Evolutionary conservation across 306 rosid genomes (phyloP).

Genomic region (Cotoneaster glaucophyllus): DNA sequence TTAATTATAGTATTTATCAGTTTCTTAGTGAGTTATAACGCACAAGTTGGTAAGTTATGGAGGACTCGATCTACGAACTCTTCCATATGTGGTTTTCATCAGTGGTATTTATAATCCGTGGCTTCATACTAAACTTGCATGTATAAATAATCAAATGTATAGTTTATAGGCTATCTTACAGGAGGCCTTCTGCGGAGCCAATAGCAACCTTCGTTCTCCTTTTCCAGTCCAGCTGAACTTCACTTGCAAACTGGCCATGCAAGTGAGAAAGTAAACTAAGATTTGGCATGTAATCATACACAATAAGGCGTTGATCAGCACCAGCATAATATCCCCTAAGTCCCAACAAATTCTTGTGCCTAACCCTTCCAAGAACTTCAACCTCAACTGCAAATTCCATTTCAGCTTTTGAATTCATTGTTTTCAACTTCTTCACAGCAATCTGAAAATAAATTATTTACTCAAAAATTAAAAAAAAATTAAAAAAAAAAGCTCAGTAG

Average conservation of each 20-base stretch:
- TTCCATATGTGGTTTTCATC: background rate
- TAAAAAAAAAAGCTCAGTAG: background rate
- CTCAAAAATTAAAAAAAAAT: background rate
- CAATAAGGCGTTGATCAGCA: slow-evolving; percentile 72
- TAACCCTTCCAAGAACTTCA: slow-evolving; percentile 84
- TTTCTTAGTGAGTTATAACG: background rate
- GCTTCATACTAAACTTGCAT: background rate
- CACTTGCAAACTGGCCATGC: slow-evolving; percentile 63
- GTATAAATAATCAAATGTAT: background rate
- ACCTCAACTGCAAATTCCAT: slow-evolving; percentile 97
- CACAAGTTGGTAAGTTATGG: background rate
- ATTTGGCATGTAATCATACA: slow-evolving; percentile 90
- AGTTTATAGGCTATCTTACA: slow-evolving; percentile 37
- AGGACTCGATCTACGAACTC: background rate
- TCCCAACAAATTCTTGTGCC: slow-evolving; percentile 80
- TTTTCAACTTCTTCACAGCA: slow-evolving; percentile 88
- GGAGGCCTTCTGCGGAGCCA: slow-evolving; percentile 75
- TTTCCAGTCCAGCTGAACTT: slow-evolving; percentile 65
- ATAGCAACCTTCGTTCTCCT: slow-evolving; percentile 69
- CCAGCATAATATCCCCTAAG: slow-evolving; percentile 81
- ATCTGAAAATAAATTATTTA: slow-evolving; percentile 31
- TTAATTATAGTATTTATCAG: no score
- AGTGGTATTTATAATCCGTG: background rate
- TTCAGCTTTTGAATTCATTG: slow-evolving; percentile 82
- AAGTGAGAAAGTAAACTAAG: slow-evolving; percentile 87